Conservation (phyloP, 2,329 filamentous ascomycete genomes). For the Neofusicoccum ribis region DNA sequence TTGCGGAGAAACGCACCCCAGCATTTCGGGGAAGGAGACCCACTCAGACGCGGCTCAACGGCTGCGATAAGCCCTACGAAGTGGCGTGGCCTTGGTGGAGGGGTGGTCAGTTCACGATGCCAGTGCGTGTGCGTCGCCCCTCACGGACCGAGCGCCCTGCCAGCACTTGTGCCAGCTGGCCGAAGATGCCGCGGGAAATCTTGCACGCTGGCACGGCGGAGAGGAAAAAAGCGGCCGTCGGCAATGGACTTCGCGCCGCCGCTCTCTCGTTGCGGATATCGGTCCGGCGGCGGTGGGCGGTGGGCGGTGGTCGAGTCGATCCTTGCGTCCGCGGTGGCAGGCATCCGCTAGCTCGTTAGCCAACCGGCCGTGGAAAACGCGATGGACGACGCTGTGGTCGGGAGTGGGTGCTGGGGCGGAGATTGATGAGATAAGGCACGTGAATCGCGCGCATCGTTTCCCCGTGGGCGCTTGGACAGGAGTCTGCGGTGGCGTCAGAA, state of each 20-base stretch:
- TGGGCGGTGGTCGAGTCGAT: background rate
- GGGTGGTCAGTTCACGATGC: too few species aligned
- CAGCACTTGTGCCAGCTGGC: conserved; percentile 2
- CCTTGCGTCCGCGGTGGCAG: conserved; percentile 2
- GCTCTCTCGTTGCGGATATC: conserved; percentile 1
- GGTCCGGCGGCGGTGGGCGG: conserved; percentile 1
- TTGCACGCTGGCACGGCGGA: too few species aligned
- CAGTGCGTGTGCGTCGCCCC: too few species aligned
- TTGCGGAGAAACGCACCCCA: too few species aligned
- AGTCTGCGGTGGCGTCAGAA: background rate
- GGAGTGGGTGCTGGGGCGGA: background rate
- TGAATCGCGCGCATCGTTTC: background rate
- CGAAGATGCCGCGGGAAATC: too few species aligned
- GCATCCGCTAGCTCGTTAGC: background rate
- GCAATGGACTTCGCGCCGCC: conserved; percentile 4
- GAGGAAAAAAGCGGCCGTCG: background rate
- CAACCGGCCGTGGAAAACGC: too few species aligned
- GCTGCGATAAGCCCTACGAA: too few species aligned
- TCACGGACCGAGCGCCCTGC: background rate
- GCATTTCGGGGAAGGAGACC: too few species aligned
- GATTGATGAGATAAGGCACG: conserved; percentile 14
- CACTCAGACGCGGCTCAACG: too few species aligned
- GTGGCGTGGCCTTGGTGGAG: too few species aligned
- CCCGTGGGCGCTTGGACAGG: background rate
- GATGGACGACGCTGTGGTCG: background rate